These are phyloP conservation scores for Conticribra weissflogii DNA, from an alignment of 108 stramenopile genomes.

Conservation along the genomic window DNA sequence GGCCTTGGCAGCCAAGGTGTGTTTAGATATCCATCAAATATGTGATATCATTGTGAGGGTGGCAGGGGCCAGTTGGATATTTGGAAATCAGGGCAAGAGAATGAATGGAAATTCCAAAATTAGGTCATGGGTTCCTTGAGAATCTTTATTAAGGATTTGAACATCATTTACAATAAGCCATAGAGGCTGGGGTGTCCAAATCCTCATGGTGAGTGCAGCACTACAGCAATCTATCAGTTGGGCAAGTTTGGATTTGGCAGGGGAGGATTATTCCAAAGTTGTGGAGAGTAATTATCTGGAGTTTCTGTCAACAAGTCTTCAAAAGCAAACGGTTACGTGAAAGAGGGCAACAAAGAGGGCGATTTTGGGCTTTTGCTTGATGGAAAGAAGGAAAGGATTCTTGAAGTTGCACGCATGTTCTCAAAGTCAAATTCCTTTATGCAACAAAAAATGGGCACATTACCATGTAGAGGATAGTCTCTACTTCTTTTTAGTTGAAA, in stretches of 20 bases:
- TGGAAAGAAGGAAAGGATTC: slow-evolving; percentile 55
- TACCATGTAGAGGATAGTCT: slow-evolving; percentile 68
- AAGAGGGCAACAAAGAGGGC: slow-evolving; percentile 52
- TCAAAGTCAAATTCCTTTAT: slow-evolving; percentile 59
- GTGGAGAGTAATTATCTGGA: slow-evolving; percentile 66
- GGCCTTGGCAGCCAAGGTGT: slow-evolving; percentile 75
- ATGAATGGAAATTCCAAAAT: slow-evolving; percentile 47
- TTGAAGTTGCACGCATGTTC: slow-evolving; percentile 69
- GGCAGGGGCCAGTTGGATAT: slow-evolving; percentile 82
- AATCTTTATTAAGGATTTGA: slow-evolving; percentile 84
- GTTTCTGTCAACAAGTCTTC: slow-evolving; percentile 49
- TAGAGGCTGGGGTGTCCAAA: slow-evolving; percentile 56
- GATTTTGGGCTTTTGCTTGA: slow-evolving; percentile 58
- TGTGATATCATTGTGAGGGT: slow-evolving; percentile 77
- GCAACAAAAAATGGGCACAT: slow-evolving; percentile 65
- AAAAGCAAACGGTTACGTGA: too few species aligned
- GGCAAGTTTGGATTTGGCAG: slow-evolving; percentile 56
- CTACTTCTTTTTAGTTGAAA: slow-evolving; percentile 64
- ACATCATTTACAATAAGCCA: slow-evolving; percentile 73
- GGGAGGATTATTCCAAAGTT: slow-evolving; percentile 74
- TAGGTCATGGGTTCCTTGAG: slow-evolving; percentile 59
- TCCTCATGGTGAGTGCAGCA: slow-evolving; percentile 65
- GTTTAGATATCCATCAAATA: slow-evolving; percentile 67
- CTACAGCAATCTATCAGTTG: slow-evolving; percentile 76
- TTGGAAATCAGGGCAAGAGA: slow-evolving; percentile 67